Evolutionary conservation across 1,284 basidiomycete genomes (phyloP).

Genomic region (Cryptococcus sp.): DNA sequence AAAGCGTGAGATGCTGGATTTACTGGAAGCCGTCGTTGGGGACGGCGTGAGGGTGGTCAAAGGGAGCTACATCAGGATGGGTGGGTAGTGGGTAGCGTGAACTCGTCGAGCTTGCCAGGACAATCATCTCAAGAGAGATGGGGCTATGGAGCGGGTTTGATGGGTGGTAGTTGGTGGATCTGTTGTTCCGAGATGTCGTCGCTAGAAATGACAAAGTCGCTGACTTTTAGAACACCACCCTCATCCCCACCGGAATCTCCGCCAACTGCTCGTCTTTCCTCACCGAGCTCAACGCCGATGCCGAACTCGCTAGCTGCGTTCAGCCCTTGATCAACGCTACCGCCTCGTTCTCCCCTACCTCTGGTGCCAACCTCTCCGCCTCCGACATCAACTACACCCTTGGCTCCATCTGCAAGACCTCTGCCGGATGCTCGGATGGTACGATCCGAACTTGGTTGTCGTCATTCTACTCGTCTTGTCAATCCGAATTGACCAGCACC

Average conservation of each 20-base stretch:
- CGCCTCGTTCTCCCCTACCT: conserved; percentile 54
- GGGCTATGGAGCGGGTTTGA: too few relatives aligned
- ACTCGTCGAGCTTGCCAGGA: too few relatives aligned
- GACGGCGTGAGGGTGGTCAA: too few relatives aligned
- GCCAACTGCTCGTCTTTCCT: conserved; percentile 59
- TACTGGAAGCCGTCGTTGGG: too few relatives aligned
- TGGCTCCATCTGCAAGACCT: conserved; percentile 55
- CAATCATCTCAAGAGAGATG: too few relatives aligned
- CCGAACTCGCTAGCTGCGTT: conserved; percentile 58
- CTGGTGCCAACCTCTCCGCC: conserved; percentile 51
- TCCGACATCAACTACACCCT: conserved; percentile 55
- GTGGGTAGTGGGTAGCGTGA: too few relatives aligned
- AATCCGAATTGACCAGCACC: conserved; percentile 56
- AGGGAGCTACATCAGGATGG: too few relatives aligned
- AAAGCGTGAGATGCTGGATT: too few relatives aligned
- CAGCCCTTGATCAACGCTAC: conserved; percentile 61
- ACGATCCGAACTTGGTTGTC: conserved; percentile 59
- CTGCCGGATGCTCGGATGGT: conserved; percentile 55
- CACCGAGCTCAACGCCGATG: conserved; percentile 57
- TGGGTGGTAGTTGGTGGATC: too few relatives aligned
- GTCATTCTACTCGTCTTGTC: conserved; percentile 64
- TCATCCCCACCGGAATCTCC: conserved; percentile 57
- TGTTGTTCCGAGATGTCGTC: too few relatives aligned
- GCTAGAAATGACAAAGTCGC: not conserved
- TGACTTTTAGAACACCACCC: conserved; percentile 19